Evolutionary conservation across 139 green algal species (phyloP).

Genomic region (Chlamydomonas sp.): DNA sequence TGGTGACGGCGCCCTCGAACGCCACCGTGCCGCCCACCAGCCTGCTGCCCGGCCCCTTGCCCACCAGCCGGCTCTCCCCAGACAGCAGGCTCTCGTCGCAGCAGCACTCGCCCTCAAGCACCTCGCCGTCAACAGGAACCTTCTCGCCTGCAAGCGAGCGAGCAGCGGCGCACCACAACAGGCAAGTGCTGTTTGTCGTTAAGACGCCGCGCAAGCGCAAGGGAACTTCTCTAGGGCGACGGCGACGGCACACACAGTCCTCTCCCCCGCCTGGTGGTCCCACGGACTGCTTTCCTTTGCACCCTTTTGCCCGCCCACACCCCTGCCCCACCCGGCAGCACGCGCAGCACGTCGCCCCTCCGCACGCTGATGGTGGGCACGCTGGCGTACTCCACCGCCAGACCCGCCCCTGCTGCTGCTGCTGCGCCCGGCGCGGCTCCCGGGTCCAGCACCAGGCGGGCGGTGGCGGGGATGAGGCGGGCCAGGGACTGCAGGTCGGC

Average conservation of each 20-base stretch:
- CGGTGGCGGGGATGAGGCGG: conserved; percentile 75
- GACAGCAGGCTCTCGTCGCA: conserved; percentile 95
- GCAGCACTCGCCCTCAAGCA: conserved; percentile 70
- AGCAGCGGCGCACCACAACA: not conserved
- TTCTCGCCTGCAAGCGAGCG: conserved; percentile 65
- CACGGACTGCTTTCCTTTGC: not conserved
- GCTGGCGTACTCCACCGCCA: conserved; percentile 50
- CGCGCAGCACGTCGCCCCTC: conserved; percentile 74
- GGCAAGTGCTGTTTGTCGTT: too few relatives aligned
- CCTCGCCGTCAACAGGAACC: conserved; percentile 90
- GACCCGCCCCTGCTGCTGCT: not conserved
- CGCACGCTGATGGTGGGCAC: conserved; percentile 66
- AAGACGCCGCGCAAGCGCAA: too few relatives aligned
- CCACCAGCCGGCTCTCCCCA: conserved; percentile 60
- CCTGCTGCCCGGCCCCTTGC: conserved; percentile 56
- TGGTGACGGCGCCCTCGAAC: conserved; percentile 81
- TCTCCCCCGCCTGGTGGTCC: too few relatives aligned
- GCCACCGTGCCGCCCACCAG: conserved; percentile 88
- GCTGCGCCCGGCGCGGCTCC: not conserved
- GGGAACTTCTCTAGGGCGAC: too few relatives aligned
- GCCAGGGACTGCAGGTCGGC: conserved; percentile 78
- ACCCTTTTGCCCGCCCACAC: not conserved
- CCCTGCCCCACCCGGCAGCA: conserved; percentile 78
- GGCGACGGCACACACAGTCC: too few relatives aligned
- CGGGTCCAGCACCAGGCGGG: conserved; percentile 76